Evolutionary conservation across 805 yeast species (phyloP).

Genomic region (Lipomyces starkeyi): DNA sequence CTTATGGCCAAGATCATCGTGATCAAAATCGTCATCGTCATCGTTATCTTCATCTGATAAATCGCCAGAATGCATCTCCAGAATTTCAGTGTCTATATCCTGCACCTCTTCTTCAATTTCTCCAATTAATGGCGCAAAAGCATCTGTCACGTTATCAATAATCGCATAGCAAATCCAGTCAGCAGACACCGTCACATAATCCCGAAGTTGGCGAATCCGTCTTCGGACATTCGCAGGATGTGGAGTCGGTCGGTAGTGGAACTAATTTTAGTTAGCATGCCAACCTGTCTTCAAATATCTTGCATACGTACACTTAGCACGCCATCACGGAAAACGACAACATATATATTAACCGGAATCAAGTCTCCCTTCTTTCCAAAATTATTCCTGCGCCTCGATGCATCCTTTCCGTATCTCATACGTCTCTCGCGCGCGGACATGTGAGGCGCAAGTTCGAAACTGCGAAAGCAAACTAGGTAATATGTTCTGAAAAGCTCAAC

Average conservation of each 20-base stretch:
- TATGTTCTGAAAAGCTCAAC: constrained; percentile 91
- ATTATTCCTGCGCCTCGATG: constrained; percentile 17
- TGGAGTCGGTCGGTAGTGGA: constrained; percentile 93
- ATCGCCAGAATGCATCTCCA: constrained; percentile 67
- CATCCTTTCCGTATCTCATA: constrained; percentile 44
- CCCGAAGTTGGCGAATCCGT: constrained; percentile 84
- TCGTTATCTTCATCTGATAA: constrained; percentile 58
- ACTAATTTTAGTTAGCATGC: constrained; percentile 42
- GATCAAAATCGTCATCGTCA: constrained; percentile 48
- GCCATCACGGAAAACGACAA: constrained; percentile 88
- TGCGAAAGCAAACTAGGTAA: constrained; percentile 87
- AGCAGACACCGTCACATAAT: constrained; percentile 85
- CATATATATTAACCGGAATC: constrained; percentile 89
- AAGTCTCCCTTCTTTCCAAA: constrained; percentile 45
- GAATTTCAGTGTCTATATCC: constrained; percentile 89
- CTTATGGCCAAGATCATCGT: constrained; percentile 35
- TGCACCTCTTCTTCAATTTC: constrained; percentile 94
- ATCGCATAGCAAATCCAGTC: constrained; percentile 98
- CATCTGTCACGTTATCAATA: constrained; percentile 96
- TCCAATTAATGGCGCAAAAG: constrained; percentile 95
- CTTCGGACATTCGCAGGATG: constrained; percentile 96
- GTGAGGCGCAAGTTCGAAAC: constrained; percentile 69
- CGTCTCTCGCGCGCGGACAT: constrained; percentile 43
- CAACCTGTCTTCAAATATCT: not conserved
- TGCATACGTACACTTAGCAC: constrained; percentile 61